Conservation (phyloP, 495 filamentous ascomycete genomes). For the Lindgomyces ingoldianus region DNA sequence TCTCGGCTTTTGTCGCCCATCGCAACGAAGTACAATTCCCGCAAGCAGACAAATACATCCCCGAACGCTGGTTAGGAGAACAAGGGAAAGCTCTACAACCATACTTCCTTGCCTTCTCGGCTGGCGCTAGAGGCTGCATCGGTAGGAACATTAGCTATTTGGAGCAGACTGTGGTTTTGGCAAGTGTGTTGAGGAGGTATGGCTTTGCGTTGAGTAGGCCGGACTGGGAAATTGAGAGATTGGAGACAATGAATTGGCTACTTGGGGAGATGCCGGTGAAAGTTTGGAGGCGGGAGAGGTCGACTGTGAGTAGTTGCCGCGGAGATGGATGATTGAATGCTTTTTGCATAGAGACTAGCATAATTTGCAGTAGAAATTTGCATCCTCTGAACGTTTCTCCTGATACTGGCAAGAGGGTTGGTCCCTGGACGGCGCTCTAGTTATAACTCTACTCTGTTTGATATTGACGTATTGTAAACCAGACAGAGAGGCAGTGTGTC, state of each 20-base stretch:
- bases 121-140: slow-evolving; percentile 37
- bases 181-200: slow-evolving; percentile 30
- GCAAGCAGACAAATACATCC: slow-evolving; percentile 35
- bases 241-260: slow-evolving; percentile 31
- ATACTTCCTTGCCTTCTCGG: slow-evolving; percentile 35
- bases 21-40: slow-evolving; percentile 31
- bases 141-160: slow-evolving; percentile 36
- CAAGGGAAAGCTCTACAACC: slow-evolving; percentile 30
- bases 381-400: no score
- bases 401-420: no score
- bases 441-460: no score
- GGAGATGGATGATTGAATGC: no score
- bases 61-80: slow-evolving; percentile 40
- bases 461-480: no score
- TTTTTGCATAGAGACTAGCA: no score
- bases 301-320: background rate
- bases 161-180: slow-evolving; percentile 37
- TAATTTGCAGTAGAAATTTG: no score
- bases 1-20: slow-evolving; percentile 35
- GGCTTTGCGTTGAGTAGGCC: slow-evolving; percentile 22
- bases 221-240: slow-evolving; percentile 19
- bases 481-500: no score
- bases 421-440: no score
- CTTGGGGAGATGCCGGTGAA: slow-evolving; percentile 26
- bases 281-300: slow-evolving; percentile 24